A percentile compares a stretch with the other conserved stretches of the same genome.
Conservation (phyloP, 1,284 basidiomycete species). For the Rhodotorula sp. region DNA sequence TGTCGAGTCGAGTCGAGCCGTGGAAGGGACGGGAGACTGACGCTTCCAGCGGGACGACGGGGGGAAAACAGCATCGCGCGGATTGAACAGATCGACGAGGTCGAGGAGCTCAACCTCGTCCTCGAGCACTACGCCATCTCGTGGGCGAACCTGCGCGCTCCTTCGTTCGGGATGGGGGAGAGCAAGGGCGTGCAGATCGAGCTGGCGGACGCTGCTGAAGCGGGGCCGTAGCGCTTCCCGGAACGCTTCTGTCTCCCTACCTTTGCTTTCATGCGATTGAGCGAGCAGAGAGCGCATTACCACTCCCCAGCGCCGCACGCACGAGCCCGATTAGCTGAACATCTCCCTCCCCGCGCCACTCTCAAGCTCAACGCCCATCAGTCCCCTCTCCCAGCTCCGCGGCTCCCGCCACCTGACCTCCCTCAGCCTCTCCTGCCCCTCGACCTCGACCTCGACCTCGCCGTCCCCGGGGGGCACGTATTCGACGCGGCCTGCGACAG, state of each 20-base stretch:
- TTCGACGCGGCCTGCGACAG: not conserved
- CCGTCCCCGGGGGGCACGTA: not conserved
- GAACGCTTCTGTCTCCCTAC: not conserved
- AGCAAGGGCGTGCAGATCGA: not conserved
- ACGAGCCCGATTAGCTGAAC: slow-evolving; percentile 20
- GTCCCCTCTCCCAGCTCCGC: slow-evolving; percentile 33
- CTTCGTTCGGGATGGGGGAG: not conserved
- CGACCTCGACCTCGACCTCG: not conserved
- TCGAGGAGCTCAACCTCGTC: slow-evolving; percentile 87
- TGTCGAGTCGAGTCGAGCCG: too few species aligned
- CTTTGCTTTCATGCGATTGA: too few species aligned
- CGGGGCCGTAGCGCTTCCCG: not conserved
- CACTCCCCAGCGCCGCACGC: too few species aligned
- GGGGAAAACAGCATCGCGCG: slow-evolving; percentile 70
- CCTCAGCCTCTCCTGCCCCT: too few species aligned
- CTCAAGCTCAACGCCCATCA: slow-evolving; percentile 28
- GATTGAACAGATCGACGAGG: slow-evolving; percentile 83
- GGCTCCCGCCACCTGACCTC: slow-evolving; percentile 25
- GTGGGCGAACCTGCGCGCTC: slow-evolving; percentile 19
- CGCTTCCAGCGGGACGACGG: too few species aligned
- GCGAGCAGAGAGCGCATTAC: not conserved
- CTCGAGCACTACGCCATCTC: slow-evolving; percentile 77
- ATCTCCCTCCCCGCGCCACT: slow-evolving; percentile 21
- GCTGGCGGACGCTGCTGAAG: too few species aligned
- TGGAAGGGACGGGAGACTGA: too few species aligned